Evolutionary conservation across 2,329 filamentous ascomycete genomes (phyloP), one percentile per base, ranked within the genome.

Genomic region (Microdochium bolleyi): DNA sequence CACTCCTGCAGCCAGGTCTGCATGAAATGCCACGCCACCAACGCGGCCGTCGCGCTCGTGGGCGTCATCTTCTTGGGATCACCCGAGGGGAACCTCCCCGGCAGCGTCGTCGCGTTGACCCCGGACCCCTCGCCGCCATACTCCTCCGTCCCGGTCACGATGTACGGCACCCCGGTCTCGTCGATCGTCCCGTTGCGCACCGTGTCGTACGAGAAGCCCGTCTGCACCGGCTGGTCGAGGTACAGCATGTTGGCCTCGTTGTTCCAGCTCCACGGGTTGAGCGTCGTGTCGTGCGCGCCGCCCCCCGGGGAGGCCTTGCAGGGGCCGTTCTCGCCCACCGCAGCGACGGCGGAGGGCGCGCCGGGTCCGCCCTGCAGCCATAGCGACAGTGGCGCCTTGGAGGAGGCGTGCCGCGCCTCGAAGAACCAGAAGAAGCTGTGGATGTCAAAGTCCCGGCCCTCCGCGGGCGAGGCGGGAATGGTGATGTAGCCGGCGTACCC

Each of bases 1-100:
- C 84, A 84, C 1, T 74, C 80, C 2, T 80, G 80, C 75, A 83
- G 80, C 64, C 84, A 84, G 1, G 79, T 80, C 60, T 84, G 81
- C 25, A 84, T 61, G 0, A 78, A 80, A 64, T 77, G 79, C 77
- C 78, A 84, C 68, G 84, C 79, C 52, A 77, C 77, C 1, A 78
- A 78, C 2, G 80, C 80, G 2, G 80, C 79, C 52, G 64, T 68
- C 16, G 67, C 58, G 1, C 79, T 83, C 10, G 71, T 70, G 58
- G 81, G 79, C 8, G 81, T 84, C 9, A 78, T 80, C 58, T 80
- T 84, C 37, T 67, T 68, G 8, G 64, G 34, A 38, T 19, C n/a
- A 5, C n/a, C 13, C 7, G 34, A 38, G 34, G 34, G n/a, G 14
- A 38, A 38, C 16, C 13, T 38, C 7, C 34, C 34, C 13, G 34